Evolutionary conservation across 495 filamentous ascomycete species (phyloP).

Genomic region (Neurospora tetraspora): DNA sequence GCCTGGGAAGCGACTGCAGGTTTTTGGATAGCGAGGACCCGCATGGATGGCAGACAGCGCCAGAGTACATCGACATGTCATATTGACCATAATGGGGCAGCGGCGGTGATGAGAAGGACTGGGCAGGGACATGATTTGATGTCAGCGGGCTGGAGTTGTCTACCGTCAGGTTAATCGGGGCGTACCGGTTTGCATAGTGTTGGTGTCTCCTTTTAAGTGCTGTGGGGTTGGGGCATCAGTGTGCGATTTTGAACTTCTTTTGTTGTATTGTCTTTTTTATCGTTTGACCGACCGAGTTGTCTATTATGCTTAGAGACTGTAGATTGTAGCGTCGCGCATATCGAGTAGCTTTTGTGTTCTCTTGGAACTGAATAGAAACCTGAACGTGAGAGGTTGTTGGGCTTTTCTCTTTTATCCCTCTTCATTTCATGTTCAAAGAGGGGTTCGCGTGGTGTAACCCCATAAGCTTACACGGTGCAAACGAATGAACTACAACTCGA

Average conservation of each 20-base stretch:
- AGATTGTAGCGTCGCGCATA: not conserved
- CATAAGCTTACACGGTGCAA: not conserved
- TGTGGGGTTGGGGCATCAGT: not conserved
- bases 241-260: not conserved
- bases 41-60: slow-evolving; percentile 11
- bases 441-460: not conserved
- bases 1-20: not conserved
- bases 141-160: not conserved
- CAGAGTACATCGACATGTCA: not conserved
- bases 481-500: too few relatives aligned
- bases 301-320: not conserved
- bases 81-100: not conserved
- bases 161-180: not conserved
- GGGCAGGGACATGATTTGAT: not conserved
- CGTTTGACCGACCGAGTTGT: not conserved
- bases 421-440: not conserved
- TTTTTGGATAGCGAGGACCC: slow-evolving; percentile 19
- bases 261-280: not conserved
- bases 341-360: not conserved
- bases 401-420: too few relatives aligned
- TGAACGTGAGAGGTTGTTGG: not conserved
- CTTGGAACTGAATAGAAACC: not conserved
- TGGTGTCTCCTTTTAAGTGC: not conserved
- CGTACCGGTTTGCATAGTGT: not conserved
- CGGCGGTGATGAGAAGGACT: not conserved